Evolutionary conservation across 2,329 filamentous ascomycete genomes (phyloP).

Genomic region (Apiospora malaysiana): DNA sequence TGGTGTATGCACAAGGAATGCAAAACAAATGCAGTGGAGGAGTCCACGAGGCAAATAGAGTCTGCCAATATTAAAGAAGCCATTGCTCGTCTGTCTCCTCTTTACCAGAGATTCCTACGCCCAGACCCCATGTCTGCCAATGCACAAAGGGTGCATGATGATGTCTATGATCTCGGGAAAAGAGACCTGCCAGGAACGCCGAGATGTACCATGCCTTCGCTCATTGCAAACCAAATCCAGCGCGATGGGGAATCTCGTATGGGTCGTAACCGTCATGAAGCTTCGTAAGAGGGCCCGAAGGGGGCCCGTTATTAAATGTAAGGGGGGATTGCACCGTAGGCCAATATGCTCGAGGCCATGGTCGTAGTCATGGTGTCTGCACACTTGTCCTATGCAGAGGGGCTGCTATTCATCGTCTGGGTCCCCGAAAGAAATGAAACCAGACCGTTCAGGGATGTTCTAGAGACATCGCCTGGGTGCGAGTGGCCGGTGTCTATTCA

Average conservation of each 20-base stretch:
- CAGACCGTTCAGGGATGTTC: background rate
- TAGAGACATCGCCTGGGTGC: background rate
- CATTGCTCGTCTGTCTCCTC: slow-evolving; percentile 5
- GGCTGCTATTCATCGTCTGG: background rate
- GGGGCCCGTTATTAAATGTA: slow-evolving; percentile 28
- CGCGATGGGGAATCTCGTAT: slow-evolving; percentile 13
- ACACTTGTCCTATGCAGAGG: background rate
- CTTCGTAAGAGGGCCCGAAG: slow-evolving; percentile 32
- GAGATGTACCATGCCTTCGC: slow-evolving; percentile 15
- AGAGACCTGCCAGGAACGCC: slow-evolving; percentile 21
- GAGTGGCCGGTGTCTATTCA: slow-evolving; percentile 11
- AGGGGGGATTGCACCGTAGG: background rate
- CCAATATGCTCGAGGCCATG: background rate
- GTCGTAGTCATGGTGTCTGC: background rate
- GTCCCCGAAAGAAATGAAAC: background rate
- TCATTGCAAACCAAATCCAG: slow-evolving; percentile 21
- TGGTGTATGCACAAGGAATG: background rate
- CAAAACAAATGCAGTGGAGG: slow-evolving; percentile 7
- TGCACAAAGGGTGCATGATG: slow-evolving; percentile 5
- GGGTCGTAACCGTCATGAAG: slow-evolving; percentile 37
- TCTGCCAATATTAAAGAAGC: slow-evolving; percentile 19
- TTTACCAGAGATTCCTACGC: slow-evolving; percentile 6
- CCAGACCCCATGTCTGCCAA: slow-evolving; percentile 9
- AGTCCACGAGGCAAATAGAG: slow-evolving; percentile 4
- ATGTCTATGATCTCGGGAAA: slow-evolving; percentile 19